Evolutionary conservation across 768 basidiomycete species (phyloP).

Genomic region (Xerocomellus intermedius): DNA sequence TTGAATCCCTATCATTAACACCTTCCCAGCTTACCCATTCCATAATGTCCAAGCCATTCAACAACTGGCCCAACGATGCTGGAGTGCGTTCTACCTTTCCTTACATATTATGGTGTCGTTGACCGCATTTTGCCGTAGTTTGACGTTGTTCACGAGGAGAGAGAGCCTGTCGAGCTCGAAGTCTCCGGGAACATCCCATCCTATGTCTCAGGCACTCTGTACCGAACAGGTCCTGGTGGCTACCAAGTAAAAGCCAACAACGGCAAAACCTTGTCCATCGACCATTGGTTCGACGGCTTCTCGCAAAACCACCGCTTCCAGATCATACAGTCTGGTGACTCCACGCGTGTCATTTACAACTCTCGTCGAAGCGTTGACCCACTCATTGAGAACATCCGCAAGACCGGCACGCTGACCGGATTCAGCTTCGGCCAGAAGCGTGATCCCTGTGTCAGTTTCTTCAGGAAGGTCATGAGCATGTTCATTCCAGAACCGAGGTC

Average conservation of each 20-base stretch:
- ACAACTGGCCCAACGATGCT: conserved; percentile 32
- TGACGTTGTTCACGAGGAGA: conserved; percentile 29
- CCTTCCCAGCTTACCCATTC: neutral
- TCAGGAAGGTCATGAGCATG: conserved; percentile 31
- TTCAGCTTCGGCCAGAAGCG: conserved; percentile 33
- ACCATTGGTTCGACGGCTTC: conserved; percentile 45
- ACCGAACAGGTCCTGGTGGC: conserved; percentile 40
- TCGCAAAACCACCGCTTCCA: conserved; percentile 41
- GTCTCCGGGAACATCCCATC: conserved; percentile 33
- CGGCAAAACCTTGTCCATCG: conserved; percentile 24
- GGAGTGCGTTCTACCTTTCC: conserved; percentile 15
- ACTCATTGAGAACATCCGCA: conserved; percentile 28
- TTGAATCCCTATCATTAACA: neutral
- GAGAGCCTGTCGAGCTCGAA: conserved; percentile 25
- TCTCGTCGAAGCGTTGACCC: conserved; percentile 32
- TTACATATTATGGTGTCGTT: neutral
- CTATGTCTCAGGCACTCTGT: conserved; percentile 37
- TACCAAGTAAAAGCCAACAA: conserved; percentile 25
- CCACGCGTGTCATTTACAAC: conserved; percentile 34
- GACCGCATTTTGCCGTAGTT: conserved; percentile 16
- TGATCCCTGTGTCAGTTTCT: conserved; percentile 31
- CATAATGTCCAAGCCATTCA: conserved; percentile 26
- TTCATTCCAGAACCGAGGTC: conserved; percentile 21
- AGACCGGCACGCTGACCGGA: conserved; percentile 18
- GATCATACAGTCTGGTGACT: conserved; percentile 26